These are phyloP conservation scores for Pleurotus cornucopiae DNA, from an alignment of 768 basidiomycete species.

Conservation along the genomic window DNA sequence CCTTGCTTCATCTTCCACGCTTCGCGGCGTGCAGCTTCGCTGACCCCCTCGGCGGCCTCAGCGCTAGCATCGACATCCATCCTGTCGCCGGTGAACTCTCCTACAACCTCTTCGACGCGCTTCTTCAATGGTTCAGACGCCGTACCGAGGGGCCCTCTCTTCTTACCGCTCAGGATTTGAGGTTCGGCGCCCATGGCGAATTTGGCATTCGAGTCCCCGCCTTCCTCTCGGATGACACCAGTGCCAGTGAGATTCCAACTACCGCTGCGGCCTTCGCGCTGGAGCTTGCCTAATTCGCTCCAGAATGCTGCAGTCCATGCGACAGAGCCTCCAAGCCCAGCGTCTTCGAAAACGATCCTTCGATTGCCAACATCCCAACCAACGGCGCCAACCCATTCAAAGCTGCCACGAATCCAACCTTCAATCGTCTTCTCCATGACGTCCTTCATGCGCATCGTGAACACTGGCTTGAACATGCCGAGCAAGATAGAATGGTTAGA, in stretches of 20 bases:
- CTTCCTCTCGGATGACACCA: slow-evolving; percentile 55
- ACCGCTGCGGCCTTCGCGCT: slow-evolving; percentile 29
- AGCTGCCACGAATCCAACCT: slow-evolving; percentile 44
- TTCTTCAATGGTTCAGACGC: slow-evolving; percentile 38
- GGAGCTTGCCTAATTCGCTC: slow-evolving; percentile 65
- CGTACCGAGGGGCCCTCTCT: slow-evolving; percentile 62
- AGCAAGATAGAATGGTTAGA: slow-evolving; percentile 63
- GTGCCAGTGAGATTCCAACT: slow-evolving; percentile 51
- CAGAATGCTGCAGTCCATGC: slow-evolving; percentile 57
- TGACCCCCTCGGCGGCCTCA: slow-evolving; percentile 4
- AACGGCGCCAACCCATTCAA: slow-evolving; percentile 53
- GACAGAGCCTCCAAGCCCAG: slow-evolving; percentile 47
- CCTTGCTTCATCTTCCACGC: slow-evolving; percentile 18
- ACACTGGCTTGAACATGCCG: slow-evolving; percentile 59
- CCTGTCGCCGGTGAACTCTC: slow-evolving; percentile 12
- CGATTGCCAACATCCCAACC: slow-evolving; percentile 57
- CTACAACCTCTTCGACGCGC: slow-evolving; percentile 23
- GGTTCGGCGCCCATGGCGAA: slow-evolving; percentile 74
- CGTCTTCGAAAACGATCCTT: slow-evolving; percentile 61
- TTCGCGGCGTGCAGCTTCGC: slow-evolving; percentile 19
- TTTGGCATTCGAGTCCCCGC: slow-evolving; percentile 22
- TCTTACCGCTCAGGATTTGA: slow-evolving; percentile 64
- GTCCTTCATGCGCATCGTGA: slow-evolving; percentile 52
- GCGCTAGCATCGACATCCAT: slow-evolving; percentile 19
- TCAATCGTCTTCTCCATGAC: slow-evolving; percentile 56